Evolutionary conservation across 192 early-diverging fungal species (phyloP), one percentile per base, ranked within the genome.

Genomic region (Chytriomyces sp.): DNA sequence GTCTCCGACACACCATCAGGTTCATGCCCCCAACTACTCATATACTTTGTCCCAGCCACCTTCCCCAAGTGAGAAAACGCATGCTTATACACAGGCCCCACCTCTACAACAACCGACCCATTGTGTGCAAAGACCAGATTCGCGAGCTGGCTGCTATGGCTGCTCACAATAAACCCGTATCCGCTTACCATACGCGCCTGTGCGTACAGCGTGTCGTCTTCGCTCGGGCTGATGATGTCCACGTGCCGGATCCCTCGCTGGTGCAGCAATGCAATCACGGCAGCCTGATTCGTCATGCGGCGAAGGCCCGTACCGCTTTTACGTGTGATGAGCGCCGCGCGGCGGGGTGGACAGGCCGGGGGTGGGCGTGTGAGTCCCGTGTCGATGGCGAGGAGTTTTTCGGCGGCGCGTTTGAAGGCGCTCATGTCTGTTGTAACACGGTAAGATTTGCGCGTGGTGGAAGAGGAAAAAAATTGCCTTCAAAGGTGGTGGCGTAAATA

Each of bases 51-150:
- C 36, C 59, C 3, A 0, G 59, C 32, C 30, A 61, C 33, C 25
- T 37, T 33, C 17, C 59, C 59, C 59, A 61, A 61, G 38, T 61
- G 59, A 3, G 26, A 19, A 19, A 61, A 61, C 33, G 59, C 59
- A 4, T 33, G 28, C 33, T 61, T 61, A 36, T 61, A 61, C 26
- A 61, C 33, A 22, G 59, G 59, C 17, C 32, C 12, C 8, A 61
- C 59, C 38, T 61, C 59, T 37, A 61, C n/a, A 8, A 61, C 59
- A 36, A 61, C 59, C 12, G 26, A 32, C 32, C 38, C 38, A 32
- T 22, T 37, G 34, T 61, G 59, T 39, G 59, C 59, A 36, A 61
- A 61, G 7, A 61, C 33, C 34, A 61, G 25, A 36, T 61, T 61
- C 33, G 59, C 25, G 7, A 61, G 59, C 33, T 61, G 59, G 32